phyloP scores from a whole-genome alignment of 2,329 filamentous ascomycete genomes.

The Sporothrix euskadiensis region DNA sequence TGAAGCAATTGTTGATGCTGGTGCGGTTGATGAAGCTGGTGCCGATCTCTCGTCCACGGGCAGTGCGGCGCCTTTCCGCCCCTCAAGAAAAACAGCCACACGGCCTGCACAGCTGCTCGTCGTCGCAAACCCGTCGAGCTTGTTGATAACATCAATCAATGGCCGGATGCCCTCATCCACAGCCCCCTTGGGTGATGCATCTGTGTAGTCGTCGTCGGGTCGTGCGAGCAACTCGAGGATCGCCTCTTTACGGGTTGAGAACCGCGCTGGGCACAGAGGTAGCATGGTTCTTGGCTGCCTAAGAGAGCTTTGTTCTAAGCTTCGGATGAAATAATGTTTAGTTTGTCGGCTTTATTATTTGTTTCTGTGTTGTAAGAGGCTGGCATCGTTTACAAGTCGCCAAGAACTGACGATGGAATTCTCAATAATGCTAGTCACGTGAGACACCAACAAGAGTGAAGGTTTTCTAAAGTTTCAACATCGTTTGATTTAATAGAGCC shows the following conservation, averaged over 20 bases:
- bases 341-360: background rate
- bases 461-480: background rate
- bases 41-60: conserved; percentile 3
- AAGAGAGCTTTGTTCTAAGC: background rate
- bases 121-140: conserved; percentile 72
- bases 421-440: conserved; percentile 6
- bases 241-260: conserved; percentile 60
- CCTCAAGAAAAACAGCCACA: conserved; percentile 85
- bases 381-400: background rate
- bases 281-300: conserved; percentile 12
- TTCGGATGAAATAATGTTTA: too few relatives aligned
- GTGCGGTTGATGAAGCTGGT: conserved; percentile 31
- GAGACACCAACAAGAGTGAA: background rate
- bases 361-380: background rate
- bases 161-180: conserved; percentile 77
- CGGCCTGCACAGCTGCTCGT: conserved; percentile 92
- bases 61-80: conserved; percentile 48
- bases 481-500: background rate
- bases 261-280: conserved; percentile 30
- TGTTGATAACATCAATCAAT: conserved; percentile 78
- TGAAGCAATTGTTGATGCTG: conserved; percentile 48
- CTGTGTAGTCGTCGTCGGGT: conserved; percentile 71
- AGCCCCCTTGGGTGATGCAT: conserved; percentile 85
- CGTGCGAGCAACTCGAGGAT: conserved; percentile 71
- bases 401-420: conserved; percentile 6